phyloP scores from a whole-genome alignment of 306 rosid species.

The Parietaria judaica region DNA sequence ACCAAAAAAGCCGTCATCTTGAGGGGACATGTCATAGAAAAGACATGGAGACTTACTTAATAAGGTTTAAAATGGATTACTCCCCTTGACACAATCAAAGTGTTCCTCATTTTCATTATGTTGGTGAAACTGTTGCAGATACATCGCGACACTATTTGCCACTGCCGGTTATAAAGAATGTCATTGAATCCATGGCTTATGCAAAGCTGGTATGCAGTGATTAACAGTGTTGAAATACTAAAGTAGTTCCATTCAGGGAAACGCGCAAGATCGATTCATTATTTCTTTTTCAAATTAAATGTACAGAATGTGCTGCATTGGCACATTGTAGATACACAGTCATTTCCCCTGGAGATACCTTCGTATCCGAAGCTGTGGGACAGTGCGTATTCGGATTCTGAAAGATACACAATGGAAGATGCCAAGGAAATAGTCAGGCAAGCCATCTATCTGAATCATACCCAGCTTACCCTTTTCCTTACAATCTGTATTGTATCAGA shows the following conservation, averaged over 20 bases:
- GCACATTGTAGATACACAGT: constrained; percentile 42
- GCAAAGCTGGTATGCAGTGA: constrained; percentile 25
- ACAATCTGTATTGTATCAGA: constrained; percentile 8
- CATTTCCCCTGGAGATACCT: constrained; percentile 41
- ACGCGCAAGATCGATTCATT: neutral
- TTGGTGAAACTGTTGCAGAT: constrained; percentile 23
- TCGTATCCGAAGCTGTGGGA: constrained; percentile 39
- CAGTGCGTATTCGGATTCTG: constrained; percentile 34
- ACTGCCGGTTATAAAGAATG: constrained; percentile 34
- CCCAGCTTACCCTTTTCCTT: neutral
- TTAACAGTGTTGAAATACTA: neutral
- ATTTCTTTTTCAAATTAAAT: neutral
- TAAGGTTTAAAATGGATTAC: too few relatives aligned
- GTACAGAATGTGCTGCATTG: constrained; percentile 40
- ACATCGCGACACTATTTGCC: constrained; percentile 41
- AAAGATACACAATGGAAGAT: constrained; percentile 29
- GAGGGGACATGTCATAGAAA: too few relatives aligned
- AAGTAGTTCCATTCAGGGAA: neutral
- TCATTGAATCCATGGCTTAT: constrained; percentile 37
- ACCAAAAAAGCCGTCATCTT: too few relatives aligned
- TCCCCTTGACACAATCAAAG: too few relatives aligned
- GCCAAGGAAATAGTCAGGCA: constrained; percentile 35
- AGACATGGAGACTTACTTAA: too few relatives aligned
- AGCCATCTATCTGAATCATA: constrained; percentile 2
- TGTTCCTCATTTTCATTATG: neutral